Percentiles rank a stretch among this genome's conserved stretches.
Conservation (phyloP, 768 basidiomycete genomes). For the Podaxis pistillaris region DNA sequence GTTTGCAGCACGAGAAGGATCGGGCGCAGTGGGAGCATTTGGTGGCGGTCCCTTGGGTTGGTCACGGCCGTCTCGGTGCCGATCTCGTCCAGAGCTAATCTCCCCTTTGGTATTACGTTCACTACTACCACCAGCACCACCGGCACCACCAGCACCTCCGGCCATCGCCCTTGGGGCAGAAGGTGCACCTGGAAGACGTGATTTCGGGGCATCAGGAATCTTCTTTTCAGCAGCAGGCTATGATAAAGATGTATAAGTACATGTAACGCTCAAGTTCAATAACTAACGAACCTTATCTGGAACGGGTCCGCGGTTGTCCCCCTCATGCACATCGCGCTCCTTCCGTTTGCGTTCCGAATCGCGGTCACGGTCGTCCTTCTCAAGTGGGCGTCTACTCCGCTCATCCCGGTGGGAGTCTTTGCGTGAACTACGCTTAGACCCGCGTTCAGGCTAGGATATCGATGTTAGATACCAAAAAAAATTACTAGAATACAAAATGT, state of each 20-base stretch:
- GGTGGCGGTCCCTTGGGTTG: conserved; percentile 15
- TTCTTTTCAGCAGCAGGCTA: conserved; percentile 18
- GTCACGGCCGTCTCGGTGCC: conserved; percentile 22
- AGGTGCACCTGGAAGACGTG: conserved; percentile 14
- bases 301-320: conserved; percentile 42
- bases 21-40: conserved; percentile 19
- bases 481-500: conserved; percentile 6
- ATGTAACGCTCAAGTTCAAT: background rate
- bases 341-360: conserved; percentile 31
- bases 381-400: conserved; percentile 58
- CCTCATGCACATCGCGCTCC: conserved; percentile 62
- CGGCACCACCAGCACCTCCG: background rate
- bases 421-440: conserved; percentile 78
- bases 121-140: conserved; percentile 5
- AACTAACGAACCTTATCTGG: conserved; percentile 55
- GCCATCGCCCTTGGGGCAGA: conserved; percentile 22
- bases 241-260: conserved; percentile 1
- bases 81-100: conserved; percentile 16
- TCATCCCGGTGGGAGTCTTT: conserved; percentile 80
- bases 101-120: conserved; percentile 17
- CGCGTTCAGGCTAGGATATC: conserved; percentile 58
- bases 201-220: conserved; percentile 18
- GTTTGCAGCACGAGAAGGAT: conserved; percentile 20
- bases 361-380: conserved; percentile 70
- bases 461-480: conserved; percentile 16